Evolutionary conservation across 495 filamentous ascomycete species (phyloP), one percentile per base, ranked within the genome.

Genomic region (Cairneyella variabilis): DNA sequence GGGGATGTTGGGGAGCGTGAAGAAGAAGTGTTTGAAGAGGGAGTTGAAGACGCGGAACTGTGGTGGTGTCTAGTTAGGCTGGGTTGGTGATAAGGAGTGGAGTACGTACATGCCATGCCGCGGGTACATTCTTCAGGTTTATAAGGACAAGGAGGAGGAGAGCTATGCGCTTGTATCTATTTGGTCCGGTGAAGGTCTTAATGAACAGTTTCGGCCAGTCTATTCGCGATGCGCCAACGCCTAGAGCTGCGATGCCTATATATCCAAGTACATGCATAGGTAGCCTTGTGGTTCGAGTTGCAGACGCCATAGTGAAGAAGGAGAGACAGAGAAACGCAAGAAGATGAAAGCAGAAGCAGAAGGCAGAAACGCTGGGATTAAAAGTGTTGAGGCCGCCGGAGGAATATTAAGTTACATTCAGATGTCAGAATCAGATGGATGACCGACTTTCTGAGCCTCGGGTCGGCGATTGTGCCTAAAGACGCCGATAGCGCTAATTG

Each of bases 61-160:
- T 10, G 7, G 32, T 44, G 16, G 43, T 40, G 32, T 32, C n/a
- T 38, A 3, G 11, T 20, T 39, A 17, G 4, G n/a, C n/a, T n/a
- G 30, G 23, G n/a, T n/a, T 0, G 3, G 21, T 12, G 25, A 25
- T 17, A 16, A n/a, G 22, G n/a, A 17, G 28, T 48, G 23, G 18
- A 16, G 38, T 9, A 69, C 81, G 32, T 73, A 88, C 85, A 63
- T 88, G 86, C 88, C 88, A 91, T 11, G 79, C 76, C n/a, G 84
- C 67, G 0, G 88, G 88, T n/a, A 89, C 42, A 54, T 74, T 85
- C 75, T 91, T 91, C 72, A 83, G 70, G 62, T 89, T 88, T 10
- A 74, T 56, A 1, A 84, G 59, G 4, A 80, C 67, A 16, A 86
- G 69, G 4, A 80, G 16, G 3, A 84, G 48, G 20, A 76, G 71